Evolutionary conservation across 768 basidiomycete genomes (phyloP).

Genomic region (Lactifluus hygrophoroides): DNA sequence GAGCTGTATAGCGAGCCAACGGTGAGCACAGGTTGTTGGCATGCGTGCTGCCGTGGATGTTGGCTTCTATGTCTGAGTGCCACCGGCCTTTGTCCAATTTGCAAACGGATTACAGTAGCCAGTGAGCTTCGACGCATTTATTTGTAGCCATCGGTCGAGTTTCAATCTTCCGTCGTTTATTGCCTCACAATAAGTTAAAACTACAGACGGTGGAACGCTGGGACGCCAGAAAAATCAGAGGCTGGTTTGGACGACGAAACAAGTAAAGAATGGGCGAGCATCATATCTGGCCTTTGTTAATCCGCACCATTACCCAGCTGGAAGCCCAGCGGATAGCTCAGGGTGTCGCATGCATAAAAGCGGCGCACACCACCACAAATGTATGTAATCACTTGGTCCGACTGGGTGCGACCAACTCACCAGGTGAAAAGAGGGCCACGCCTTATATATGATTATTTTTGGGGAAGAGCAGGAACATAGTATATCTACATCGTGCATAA

Average conservation of each 20-base stretch:
- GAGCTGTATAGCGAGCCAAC: conserved; percentile 74
- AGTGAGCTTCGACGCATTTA: conserved; percentile 71
- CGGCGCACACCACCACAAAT: conserved; percentile 20
- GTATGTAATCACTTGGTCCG: conserved; percentile 17
- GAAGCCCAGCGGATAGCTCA: conserved; percentile 40
- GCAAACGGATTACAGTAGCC: conserved; percentile 75
- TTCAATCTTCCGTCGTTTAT: not conserved
- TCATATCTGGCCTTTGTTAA: conserved; percentile 88
- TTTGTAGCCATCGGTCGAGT: conserved; percentile 32
- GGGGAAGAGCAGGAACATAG: not conserved
- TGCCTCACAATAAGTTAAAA: not conserved
- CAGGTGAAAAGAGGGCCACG: not conserved
- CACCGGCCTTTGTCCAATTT: conserved; percentile 78
- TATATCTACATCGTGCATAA: conserved; percentile 11
- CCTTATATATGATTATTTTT: conserved; percentile 13
- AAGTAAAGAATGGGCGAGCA: not conserved
- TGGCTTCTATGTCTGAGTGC: conserved; percentile 80
- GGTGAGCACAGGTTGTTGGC: conserved; percentile 80
- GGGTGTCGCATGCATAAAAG: conserved; percentile 42
- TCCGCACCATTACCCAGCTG: conserved; percentile 44
- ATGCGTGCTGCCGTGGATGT: conserved; percentile 74
- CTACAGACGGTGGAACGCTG: not conserved
- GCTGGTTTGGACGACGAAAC: not conserved
- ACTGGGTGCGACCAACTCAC: not conserved
- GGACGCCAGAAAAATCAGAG: not conserved